Evolutionary conservation across 768 basidiomycete genomes (phyloP), one percentile per base, ranked within the genome.

Genomic region (Trametopsis cervina): DNA sequence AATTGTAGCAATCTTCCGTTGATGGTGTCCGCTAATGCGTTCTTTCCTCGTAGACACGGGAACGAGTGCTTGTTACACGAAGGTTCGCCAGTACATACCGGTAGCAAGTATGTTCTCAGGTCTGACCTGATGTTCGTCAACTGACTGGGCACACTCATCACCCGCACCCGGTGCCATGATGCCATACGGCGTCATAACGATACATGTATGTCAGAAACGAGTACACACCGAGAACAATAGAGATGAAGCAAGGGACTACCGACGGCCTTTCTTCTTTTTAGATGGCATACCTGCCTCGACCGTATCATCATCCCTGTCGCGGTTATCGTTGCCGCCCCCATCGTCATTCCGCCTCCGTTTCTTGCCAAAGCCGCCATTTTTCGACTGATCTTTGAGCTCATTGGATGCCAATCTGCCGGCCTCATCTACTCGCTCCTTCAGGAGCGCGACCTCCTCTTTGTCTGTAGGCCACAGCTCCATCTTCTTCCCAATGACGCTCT

Each of bases 271-370:
- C 13, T 75, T 83, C 69, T 78, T 82, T 48, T 69, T 68, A 37
- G 58, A 67, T 13, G 90, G 89, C 78, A 95, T 82, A 1, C 92
- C 94, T 39, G 89, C 92, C 66, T 97, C 88, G 6, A 90, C 80
- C 17, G 83, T 73, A 68, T 97, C 95, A 60, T 99, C 95, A 55
- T 97, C 95, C 51, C 92, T 72, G 67, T 96, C 94, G 60, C 77
- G 75, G 45, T 90, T 85, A 59, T 92, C 93, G 49, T 70, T 72
- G 17, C 73, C 74, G 10, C 75, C 63, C 2, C 69, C 69, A n/a
- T 69, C 67, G n/a, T 64, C 65, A 12, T 71, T 69, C 47, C 74
- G 69, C 57, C 70, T 72, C 51, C 78, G 65, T 61, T 74, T 80
- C 51, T 71, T 74, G 10, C 70, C 67, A 33, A 7, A 15, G 40